Evolutionary conservation across 1,284 basidiomycete genomes (phyloP).

Genomic region (Cutaneotrichosporon sp.): DNA sequence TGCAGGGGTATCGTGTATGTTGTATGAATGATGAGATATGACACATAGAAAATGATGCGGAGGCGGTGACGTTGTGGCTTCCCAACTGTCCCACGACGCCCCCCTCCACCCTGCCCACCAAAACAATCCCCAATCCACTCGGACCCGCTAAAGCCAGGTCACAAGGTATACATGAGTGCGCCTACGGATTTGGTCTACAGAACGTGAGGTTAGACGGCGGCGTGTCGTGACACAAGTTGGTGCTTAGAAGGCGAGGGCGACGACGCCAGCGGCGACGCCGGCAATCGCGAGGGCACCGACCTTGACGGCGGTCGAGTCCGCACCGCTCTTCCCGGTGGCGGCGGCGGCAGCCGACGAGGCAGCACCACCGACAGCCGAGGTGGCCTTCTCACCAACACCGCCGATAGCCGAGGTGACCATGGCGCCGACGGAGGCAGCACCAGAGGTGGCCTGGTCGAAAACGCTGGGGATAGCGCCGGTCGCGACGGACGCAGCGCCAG

Average conservation of each 20-base stretch:
- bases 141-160: no score
- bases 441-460: constrained; percentile 4
- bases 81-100: no score
- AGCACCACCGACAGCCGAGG: constrained; percentile 4
- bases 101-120: no score
- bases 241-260: constrained; percentile 18
- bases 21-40: neutral
- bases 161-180: neutral
- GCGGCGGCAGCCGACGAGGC: constrained; percentile 1
- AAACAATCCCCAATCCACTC: no score
- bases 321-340: constrained; percentile 4
- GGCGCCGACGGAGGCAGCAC: neutral
- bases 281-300: constrained; percentile 16
- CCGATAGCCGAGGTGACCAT: constrained; percentile 21
- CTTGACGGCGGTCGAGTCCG: constrained; percentile 13
- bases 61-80: neutral
- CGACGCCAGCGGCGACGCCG: constrained; percentile 20
- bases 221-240: neutral
- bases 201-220: neutral
- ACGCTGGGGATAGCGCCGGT: constrained; percentile 13
- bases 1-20: neutral
- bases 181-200: neutral
- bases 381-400: constrained; percentile 15
- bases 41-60: neutral
- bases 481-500: constrained; percentile 7